Base-by-base conservation (phyloP, 2,329 filamentous ascomycete genomes). In the Ascosphaera apis region DNA sequence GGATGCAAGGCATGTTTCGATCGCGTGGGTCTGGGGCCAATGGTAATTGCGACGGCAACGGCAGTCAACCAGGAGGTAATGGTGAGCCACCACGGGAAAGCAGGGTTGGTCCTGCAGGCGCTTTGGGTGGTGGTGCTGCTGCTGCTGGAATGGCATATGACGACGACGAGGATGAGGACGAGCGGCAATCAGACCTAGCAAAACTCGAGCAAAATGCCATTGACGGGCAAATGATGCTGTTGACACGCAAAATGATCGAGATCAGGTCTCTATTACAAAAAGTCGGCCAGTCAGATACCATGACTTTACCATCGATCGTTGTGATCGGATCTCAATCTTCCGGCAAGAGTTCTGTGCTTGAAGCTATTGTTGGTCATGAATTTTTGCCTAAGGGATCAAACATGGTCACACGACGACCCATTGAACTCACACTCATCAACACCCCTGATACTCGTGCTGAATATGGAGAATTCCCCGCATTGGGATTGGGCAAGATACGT, bases 201-300 rank as follows among this genome's bases (percentile, higher is more conserved):
- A 21, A 21, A 9, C 19, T 21, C 19, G 19, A 21, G 19, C 19
- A 21, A 21, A 36, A 38, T 9, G 80, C 82, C 13, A 72, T 73
- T 47, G 88, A 98, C 48, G 88, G 98, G 52, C 88, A 98, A 56
- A 98, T 98, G 86, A 98, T 98, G 88, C 66, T 93, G 45, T 63
- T 98, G 49, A 98, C 91, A 2, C 86, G 88, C 61, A 95, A 95
- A 60, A 98, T 98, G 88, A 98, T 98, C 49, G 88, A 98, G 61
- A 95, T 98, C 39, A 68, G 91, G 45, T 84, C 76, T 45, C 81
- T 98, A 38, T 65, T 98, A 16, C 79, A 91, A 49, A 81, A 76
- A 17, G 79, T 98, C 33, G 91, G 84, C 23, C 86, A 98, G 60
- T 91, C 84, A 1, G 82, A 77, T 43, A 72, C 80, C 2, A 62